These are phyloP conservation scores for Aureobasidium sp. DNA, from an alignment of 2,329 filamentous ascomycete species.

Conservation along the genomic window DNA sequence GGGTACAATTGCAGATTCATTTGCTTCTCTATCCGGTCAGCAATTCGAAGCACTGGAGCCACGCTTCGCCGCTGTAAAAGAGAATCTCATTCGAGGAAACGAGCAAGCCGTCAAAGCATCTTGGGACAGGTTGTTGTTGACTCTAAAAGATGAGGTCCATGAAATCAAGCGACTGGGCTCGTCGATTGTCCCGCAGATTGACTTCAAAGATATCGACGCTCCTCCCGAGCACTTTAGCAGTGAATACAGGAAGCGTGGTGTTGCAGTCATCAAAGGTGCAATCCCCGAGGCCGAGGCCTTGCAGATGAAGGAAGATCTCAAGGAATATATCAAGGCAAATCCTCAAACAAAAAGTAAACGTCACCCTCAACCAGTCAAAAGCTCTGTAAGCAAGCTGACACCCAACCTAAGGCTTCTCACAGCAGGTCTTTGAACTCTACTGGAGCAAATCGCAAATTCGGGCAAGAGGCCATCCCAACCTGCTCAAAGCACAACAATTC, in stretches of 20 bases:
- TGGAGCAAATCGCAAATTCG: slow-evolving; percentile 42
- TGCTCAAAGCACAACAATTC: slow-evolving; percentile 41
- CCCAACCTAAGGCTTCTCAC: neutral
- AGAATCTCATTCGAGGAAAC: slow-evolving; percentile 36
- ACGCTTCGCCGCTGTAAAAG: slow-evolving; percentile 41
- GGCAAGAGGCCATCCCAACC: slow-evolving; percentile 40
- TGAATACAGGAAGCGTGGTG: slow-evolving; percentile 51
- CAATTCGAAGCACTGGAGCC: slow-evolving; percentile 38
- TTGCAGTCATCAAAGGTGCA: slow-evolving; percentile 42
- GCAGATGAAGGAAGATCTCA: slow-evolving; percentile 38
- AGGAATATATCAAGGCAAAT: slow-evolving; percentile 40
- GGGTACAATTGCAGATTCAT: slow-evolving; percentile 45
- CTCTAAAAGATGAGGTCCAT: slow-evolving; percentile 39
- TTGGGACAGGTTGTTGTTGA: slow-evolving; percentile 40
- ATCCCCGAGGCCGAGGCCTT: slow-evolving; percentile 38
- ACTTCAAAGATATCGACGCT: slow-evolving; percentile 39
- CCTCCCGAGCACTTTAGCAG: slow-evolving; percentile 49
- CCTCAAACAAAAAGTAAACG: slow-evolving; percentile 34
- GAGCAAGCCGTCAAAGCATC: slow-evolving; percentile 42
- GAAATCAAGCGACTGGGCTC: slow-evolving; percentile 37
- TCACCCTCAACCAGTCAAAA: neutral
- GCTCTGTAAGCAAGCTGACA: slow-evolving; percentile 3
- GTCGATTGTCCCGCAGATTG: slow-evolving; percentile 39
- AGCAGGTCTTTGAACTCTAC: slow-evolving; percentile 45
- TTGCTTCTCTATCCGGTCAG: slow-evolving; percentile 42